phyloP scores from a whole-genome alignment of 768 basidiomycete species.

The Leccinum uliginosum region DNA sequence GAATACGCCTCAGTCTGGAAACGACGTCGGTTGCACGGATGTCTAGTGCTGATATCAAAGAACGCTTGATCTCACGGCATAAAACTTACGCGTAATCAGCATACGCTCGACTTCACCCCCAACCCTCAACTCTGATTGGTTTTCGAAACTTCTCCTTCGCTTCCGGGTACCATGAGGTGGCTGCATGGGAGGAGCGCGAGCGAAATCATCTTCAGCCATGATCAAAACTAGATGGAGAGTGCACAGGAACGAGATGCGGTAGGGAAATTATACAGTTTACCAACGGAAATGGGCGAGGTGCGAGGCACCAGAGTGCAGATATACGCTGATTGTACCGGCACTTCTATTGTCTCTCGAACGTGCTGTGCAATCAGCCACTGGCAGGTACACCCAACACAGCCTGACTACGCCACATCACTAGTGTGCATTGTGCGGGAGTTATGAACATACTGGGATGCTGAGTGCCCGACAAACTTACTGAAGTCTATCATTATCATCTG shows the following conservation, averaged over 20 bases:
- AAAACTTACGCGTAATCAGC: neutral
- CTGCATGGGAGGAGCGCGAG: neutral
- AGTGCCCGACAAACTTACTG: too few relatives aligned
- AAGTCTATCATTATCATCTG: too few relatives aligned
- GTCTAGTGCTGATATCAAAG: neutral
- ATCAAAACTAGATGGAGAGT: neutral
- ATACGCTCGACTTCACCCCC: neutral
- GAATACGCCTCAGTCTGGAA: neutral
- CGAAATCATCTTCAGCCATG: neutral
- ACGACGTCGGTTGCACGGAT: neutral
- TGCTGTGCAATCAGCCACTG: neutral
- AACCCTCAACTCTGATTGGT: neutral
- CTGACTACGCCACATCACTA: too few relatives aligned
- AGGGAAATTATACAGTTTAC: too few relatives aligned
- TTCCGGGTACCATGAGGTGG: neutral
- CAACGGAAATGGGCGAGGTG: too few relatives aligned
- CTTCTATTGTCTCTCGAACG: too few relatives aligned
- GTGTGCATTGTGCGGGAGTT: too few relatives aligned
- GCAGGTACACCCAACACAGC: too few relatives aligned
- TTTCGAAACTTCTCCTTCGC: neutral
- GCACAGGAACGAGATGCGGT: neutral
- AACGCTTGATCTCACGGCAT: neutral
- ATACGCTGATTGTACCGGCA: too few relatives aligned
- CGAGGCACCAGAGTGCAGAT: too few relatives aligned
- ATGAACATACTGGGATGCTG: too few relatives aligned